Evolutionary conservation across 1,139 yeast species (phyloP), one percentile per base, ranked within the genome.

Genomic region (Candida smagusa): DNA sequence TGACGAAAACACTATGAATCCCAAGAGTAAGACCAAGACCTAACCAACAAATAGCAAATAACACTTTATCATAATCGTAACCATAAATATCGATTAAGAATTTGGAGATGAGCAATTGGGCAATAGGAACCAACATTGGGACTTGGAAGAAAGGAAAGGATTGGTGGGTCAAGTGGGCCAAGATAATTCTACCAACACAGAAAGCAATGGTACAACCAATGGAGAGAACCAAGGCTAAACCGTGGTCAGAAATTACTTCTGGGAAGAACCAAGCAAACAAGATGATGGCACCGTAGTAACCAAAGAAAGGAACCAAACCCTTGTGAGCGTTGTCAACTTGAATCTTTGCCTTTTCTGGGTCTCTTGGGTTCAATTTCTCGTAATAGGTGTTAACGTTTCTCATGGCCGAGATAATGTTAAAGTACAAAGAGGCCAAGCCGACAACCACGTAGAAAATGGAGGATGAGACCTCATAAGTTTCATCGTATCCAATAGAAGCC

Each of bases 161-260:
- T 55, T 87, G 95, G 40, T 75, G 63, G 0, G 97, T 88, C 52
- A 90, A 78, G 60, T 90, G 97, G 3, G 89, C 94, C 42, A 86
- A 72, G 53, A 90, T 90, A 50, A 90, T 87, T 56, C 95, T 77
- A 4, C 97, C 97, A 13, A 90, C 97, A 2, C 79, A 71, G 52
- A 87, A 84, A 0, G 97, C 96, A 52, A 84, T 65, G 1, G 86
- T 73, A 28, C 84, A 71, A 3, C 96, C 96, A 47, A 84, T 76
- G 2, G 87, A 74, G 27, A 86, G 55, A 23, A 81, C 64, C 48
- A 83, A 71, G 7, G 95, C 85, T 42, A 84, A 63, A 25, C 75
- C 70, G 42, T 68, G 62, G 22, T 59, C 56, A 39, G 68, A 54
- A 36, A 81, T 61, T 30, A 81, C 68, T 11, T 79, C 72, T 37